A percentile compares a stretch with the other conserved stretches of the same genome.
phyloP scores from a whole-genome alignment of 2,329 filamentous ascomycete species.

The Fusarium sp. region DNA sequence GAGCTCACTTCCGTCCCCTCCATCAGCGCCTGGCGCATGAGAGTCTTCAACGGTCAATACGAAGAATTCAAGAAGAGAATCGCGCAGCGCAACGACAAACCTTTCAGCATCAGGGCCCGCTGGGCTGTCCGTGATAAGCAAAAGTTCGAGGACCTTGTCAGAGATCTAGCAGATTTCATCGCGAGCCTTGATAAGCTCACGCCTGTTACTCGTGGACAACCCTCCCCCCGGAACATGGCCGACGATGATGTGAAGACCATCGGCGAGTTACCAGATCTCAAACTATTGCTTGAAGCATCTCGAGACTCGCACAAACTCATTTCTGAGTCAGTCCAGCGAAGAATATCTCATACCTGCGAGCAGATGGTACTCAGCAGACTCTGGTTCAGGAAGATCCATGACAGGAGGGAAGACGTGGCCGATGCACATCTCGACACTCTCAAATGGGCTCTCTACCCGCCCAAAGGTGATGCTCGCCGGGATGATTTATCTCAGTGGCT shows the following conservation, averaged over 20 bases:
- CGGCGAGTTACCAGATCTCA: not conserved
- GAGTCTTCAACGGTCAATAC: not conserved
- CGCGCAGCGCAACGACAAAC: not conserved
- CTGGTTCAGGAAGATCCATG: not conserved
- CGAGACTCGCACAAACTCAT: not conserved
- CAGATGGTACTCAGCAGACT: not conserved
- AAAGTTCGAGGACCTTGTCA: not conserved
- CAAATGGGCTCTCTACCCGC: not conserved
- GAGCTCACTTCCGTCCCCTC: not conserved
- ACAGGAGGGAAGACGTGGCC: not conserved
- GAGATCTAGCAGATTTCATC: not conserved
- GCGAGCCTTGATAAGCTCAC: not conserved
- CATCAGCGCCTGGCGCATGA: not conserved
- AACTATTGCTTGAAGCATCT: not conserved
- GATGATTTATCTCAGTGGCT: not conserved
- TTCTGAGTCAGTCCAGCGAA: not conserved
- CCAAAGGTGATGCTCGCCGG: not conserved
- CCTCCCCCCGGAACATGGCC: not conserved
- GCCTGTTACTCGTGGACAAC: not conserved
- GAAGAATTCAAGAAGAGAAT: not conserved
- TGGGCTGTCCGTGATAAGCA: not conserved
- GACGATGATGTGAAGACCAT: not conserved
- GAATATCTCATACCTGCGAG: not conserved
- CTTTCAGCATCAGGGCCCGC: not conserved
- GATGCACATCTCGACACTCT: not conserved